Evolutionary conservation across 441 rosid species (phyloP), one percentile per base, ranked within the genome.

Genomic region (Gossypium aridum): DNA sequence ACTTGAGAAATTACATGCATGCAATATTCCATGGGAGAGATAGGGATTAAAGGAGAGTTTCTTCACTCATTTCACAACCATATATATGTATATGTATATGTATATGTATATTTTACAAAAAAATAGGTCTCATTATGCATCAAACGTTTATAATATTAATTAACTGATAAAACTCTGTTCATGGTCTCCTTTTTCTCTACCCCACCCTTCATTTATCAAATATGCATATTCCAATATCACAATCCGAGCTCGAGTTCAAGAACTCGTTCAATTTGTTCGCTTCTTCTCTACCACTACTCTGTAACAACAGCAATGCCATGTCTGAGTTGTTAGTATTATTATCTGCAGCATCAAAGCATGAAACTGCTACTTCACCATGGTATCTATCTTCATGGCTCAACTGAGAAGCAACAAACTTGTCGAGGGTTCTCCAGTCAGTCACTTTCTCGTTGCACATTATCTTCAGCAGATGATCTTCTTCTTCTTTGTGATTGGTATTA

Each of bases 351-450:
- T 55, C 84, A 37, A 86, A 85, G 80, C 80, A 63, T 2, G 86
- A 64, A 28, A 72, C 14, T 47, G 26, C 17, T 57, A 20, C 71
- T 59, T 64, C 78, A 28, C 71, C 80, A 8, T 74, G 16, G 5
- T 31, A 85, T 62, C 82, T 75, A 25, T 91, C 97, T 79, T 89
- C 92, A 54, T 87, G 91, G 74, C 91, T 94, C 77, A 94, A 56
- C 69, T 94, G 98, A 17, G 99, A 91, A 25, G 97, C 99, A 53
- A 94, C 98, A 72, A 94, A 94, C 88, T 87, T 91, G 81, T 94
- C 99, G 12, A 92, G 87, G 6, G 88, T 91, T 82, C 99, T 88
- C 99, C 99, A 94, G 43, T 92, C 99, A 2, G 92, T 92, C 64
- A 89, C 90, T 66, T 73, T 87, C 80, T 84, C 39, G 6, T 70